Evolutionary conservation across 805 yeast genomes (phyloP).

Genomic region (Zygoascus ofunaensis): DNA sequence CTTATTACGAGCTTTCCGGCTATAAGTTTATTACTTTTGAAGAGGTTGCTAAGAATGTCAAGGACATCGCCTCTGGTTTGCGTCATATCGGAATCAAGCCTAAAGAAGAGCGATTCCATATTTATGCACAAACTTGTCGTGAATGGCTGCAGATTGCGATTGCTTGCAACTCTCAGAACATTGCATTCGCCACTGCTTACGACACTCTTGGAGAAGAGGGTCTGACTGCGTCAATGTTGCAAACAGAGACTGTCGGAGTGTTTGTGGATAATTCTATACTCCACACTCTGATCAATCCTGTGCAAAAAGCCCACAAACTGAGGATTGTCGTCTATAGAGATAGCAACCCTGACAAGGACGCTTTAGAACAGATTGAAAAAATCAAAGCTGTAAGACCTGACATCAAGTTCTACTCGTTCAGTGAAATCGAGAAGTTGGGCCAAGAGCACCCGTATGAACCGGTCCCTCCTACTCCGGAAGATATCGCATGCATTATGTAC

Average conservation of each 20-base stretch:
- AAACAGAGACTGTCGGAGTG: slow-evolving; percentile 70
- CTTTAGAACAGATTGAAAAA: slow-evolving; percentile 47
- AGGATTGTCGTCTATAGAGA: slow-evolving; percentile 67
- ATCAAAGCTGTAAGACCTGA: slow-evolving; percentile 68
- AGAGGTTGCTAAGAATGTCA: slow-evolving; percentile 43
- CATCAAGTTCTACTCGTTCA: slow-evolving; percentile 52
- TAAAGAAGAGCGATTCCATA: slow-evolving; percentile 51
- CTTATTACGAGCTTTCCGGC: slow-evolving; percentile 66
- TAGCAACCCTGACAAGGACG: slow-evolving; percentile 49
- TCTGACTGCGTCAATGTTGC: slow-evolving; percentile 64
- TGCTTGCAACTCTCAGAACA: slow-evolving; percentile 67
- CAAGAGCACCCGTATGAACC: slow-evolving; percentile 35
- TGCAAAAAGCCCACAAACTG: slow-evolving; percentile 51
- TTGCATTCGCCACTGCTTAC: slow-evolving; percentile 91
- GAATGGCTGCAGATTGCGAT: slow-evolving; percentile 85
- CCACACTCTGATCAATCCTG: slow-evolving; percentile 57
- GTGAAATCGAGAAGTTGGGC: slow-evolving; percentile 63
- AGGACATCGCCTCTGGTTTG: slow-evolving; percentile 65
- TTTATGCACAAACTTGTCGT: slow-evolving; percentile 80
- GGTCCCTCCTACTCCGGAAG: slow-evolving; percentile 47
- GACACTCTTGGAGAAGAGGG: slow-evolving; percentile 90
- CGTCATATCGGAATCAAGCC: slow-evolving; percentile 64
- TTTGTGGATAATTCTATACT: slow-evolving; percentile 78
- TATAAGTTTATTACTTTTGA: slow-evolving; percentile 59
- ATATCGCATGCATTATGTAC: slow-evolving; percentile 70